Conservation (phyloP, 1,284 basidiomycete genomes). For the Malassezia sp. region DNA sequence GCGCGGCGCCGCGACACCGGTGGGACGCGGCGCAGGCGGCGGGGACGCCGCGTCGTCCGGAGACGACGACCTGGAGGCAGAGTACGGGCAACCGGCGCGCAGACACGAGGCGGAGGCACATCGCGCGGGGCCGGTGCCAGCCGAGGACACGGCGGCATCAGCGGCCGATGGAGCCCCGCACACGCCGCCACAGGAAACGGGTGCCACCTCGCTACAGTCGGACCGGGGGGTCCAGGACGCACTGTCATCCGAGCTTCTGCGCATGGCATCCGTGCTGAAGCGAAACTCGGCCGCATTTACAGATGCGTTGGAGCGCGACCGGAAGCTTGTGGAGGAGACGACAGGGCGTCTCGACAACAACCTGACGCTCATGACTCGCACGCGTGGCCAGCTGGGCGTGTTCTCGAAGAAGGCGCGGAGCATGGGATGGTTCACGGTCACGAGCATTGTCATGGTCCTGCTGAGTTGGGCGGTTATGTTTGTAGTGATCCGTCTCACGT, state of each 20-base stretch:
- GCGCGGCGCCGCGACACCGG: background rate
- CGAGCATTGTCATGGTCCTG: slow-evolving; percentile 29
- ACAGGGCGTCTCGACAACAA: slow-evolving; percentile 27
- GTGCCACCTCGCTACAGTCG: slow-evolving; percentile 18
- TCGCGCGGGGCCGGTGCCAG: too few species aligned
- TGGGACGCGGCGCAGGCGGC: too few species aligned
- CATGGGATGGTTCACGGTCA: slow-evolving; percentile 45
- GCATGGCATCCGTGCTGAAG: slow-evolving; percentile 40
- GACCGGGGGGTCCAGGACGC: slow-evolving; percentile 36
- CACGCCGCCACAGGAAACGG: background rate
- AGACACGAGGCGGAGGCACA: too few species aligned
- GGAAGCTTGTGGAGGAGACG: slow-evolving; percentile 36
- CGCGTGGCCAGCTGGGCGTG: slow-evolving; percentile 36
- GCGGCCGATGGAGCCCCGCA: background rate
- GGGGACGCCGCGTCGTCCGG: background rate
- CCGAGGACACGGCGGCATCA: background rate
- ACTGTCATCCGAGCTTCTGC: slow-evolving; percentile 39
- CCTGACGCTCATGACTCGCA: slow-evolving; percentile 42
- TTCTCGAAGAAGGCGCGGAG: slow-evolving; percentile 36
- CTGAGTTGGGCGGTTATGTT: slow-evolving; percentile 43
- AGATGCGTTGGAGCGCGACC: slow-evolving; percentile 41
- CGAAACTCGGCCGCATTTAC: slow-evolving; percentile 37
- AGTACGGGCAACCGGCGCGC: slow-evolving; percentile 1
- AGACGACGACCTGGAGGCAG: background rate
- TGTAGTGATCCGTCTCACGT: slow-evolving; percentile 40